Evolutionary conservation across 768 basidiomycete species (phyloP).

Genomic region (Russula lepida): DNA sequence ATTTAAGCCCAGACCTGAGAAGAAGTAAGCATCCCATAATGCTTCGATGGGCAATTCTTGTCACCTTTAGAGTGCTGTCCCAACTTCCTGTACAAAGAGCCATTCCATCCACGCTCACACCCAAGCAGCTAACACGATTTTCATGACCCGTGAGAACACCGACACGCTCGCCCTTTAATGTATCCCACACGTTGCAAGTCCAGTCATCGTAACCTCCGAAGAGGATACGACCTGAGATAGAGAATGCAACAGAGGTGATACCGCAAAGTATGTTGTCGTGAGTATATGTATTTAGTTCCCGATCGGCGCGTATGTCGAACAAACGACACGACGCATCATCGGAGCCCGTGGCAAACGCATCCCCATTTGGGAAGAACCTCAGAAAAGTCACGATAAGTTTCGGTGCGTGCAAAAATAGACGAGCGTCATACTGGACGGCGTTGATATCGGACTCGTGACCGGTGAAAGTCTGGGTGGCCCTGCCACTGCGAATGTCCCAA

Average conservation of each 20-base stretch:
- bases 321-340: constrained; percentile 98
- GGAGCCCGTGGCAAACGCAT: constrained; percentile 97
- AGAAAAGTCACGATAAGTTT: constrained; percentile 9
- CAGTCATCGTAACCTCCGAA: constrained; percentile 99
- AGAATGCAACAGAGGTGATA: constrained; percentile 98
- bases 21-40: constrained; percentile 5
- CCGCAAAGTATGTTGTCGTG: constrained; percentile 99
- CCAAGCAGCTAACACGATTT: constrained; percentile 94
- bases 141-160: constrained; percentile 97
- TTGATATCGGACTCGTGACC: constrained; percentile 99
- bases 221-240: constrained; percentile 91
- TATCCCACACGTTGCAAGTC: constrained; percentile 99
- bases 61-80: constrained; percentile 95
- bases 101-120: constrained; percentile 94
- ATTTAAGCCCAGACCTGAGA: constrained; percentile 76
- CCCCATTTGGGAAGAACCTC: constrained; percentile 99
- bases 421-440: constrained; percentile 79
- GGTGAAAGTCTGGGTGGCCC: constrained; percentile 96
- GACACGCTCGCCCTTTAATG: constrained; percentile 94
- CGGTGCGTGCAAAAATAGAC: background rate
- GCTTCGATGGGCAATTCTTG: background rate
- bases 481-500: constrained; percentile 97
- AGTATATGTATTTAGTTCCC: constrained; percentile 93
- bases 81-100: constrained; percentile 97
- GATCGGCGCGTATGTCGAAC: constrained; percentile 96